These are phyloP conservation scores for Forsythia suspensa DNA, from an alignment of 257 asterid genomes.

Conservation along the genomic window DNA sequence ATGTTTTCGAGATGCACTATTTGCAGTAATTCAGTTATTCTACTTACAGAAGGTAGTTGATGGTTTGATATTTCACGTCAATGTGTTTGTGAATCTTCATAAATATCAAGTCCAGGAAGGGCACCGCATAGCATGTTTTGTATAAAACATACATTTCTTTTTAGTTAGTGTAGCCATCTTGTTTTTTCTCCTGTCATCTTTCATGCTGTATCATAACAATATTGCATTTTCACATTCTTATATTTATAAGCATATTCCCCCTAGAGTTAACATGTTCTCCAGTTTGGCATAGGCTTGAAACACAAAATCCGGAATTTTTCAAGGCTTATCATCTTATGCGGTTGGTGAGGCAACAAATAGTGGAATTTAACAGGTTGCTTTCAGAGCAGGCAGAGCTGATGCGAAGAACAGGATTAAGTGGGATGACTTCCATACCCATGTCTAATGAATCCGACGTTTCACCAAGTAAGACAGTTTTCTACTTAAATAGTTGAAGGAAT, in stretches of 20 bases:
- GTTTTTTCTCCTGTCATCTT: not conserved
- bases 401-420: constrained; percentile 49
- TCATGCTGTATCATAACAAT: not conserved
- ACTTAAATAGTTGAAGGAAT: not conserved
- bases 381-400: constrained; percentile 63
- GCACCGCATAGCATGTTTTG: not conserved
- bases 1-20: not conserved
- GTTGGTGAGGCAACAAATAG: constrained; percentile 74
- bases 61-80: not conserved
- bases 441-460: constrained; percentile 63
- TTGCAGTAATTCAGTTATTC: not conserved
- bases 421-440: constrained; percentile 49
- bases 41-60: not conserved
- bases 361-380: constrained; percentile 77
- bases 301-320: constrained; percentile 78
- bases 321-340: constrained; percentile 69
- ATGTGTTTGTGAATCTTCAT: not conserved
- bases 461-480: constrained; percentile 53
- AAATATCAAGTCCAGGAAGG: not conserved
- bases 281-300: constrained; percentile 93
- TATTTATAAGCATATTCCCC: constrained; percentile 1
- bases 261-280: constrained; percentile 32
- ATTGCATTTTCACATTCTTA: not conserved
- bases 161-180: not conserved
- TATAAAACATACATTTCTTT: not conserved